Evolutionary conservation across 768 basidiomycete genomes (phyloP), one percentile per base, ranked within the genome.

Genomic region (Trametopsis cervina): DNA sequence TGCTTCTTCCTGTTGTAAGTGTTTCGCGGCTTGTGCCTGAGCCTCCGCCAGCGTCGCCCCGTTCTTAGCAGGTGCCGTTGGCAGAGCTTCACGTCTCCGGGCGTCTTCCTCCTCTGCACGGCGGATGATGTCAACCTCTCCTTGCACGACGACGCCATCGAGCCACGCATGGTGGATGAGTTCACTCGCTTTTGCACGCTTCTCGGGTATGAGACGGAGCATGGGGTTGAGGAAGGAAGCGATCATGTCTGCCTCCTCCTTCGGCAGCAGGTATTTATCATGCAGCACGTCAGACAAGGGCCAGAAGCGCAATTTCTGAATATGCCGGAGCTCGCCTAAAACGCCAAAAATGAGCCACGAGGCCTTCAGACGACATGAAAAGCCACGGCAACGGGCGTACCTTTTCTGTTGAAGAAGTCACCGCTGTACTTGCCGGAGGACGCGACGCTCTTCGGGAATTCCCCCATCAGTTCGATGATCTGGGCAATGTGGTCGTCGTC

Each of bases 401-500:
- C 94, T 78, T 86, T 86, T n/a, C 93, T 81, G 55, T 85, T 98
- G 71, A 99, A 98, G 61, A 96, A 93, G 62, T 98, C 94, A 40
- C 80, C 78, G 52, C 83, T 86, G 69, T 96, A 98, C 64, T 94
- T 97, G 21, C 95, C 95, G 4, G 81, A 77, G 58, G 95, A 80
- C 2, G 92, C 92, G 36, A 98, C 70, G 41, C 72, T 71, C 60
- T 81, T 82, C 1, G 92, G 91, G 36, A 95, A 76, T 55, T 96
- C 91, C 38, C 94, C 95, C 61, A 97, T 73, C 10, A 98, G 76
- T 68, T 99, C 95, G 65, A 97, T 90, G 54, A 98, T 90, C 70
- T 99, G 96, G 2, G 96, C 95, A 51, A 98, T 90, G 60, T 99
- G 94, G 61, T 92, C 89, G 63, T 94, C 92, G 66, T 95, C 91